phyloP scores from a whole-genome alignment of 176 grass and related monocot genomes.

The Puccinellia tenuiflora region DNA sequence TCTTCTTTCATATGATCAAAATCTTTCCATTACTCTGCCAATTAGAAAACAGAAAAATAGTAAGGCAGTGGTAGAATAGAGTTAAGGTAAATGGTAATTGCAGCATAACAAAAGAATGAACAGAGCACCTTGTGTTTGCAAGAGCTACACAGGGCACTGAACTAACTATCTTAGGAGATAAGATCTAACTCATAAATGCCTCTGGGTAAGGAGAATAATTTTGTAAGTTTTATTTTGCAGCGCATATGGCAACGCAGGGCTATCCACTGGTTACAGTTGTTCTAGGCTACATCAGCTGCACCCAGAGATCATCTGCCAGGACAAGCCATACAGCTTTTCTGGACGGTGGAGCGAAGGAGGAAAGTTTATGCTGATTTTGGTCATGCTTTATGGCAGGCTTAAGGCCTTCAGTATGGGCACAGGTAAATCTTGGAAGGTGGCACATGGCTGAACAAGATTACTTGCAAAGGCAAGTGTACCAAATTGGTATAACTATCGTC shows the following conservation, averaged over 20 bases:
- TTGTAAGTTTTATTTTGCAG: slow-evolving; percentile 27
- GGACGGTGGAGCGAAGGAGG: slow-evolving; percentile 51
- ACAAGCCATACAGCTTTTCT: slow-evolving; percentile 32
- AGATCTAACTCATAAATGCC: neutral
- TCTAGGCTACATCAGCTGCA: slow-evolving; percentile 36
- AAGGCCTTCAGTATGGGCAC: slow-evolving; percentile 40
- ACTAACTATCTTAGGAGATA: neutral
- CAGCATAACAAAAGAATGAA: neutral
- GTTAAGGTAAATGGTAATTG: neutral
- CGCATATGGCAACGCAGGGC: slow-evolving; percentile 47
- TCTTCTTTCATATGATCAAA: neutral
- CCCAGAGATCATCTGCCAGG: slow-evolving; percentile 27
- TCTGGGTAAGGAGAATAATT: neutral
- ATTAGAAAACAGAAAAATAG: neutral
- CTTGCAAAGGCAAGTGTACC: neutral
- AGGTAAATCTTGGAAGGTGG: slow-evolving; percentile 41
- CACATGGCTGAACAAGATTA: slow-evolving; percentile 4
- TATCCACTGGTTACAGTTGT: slow-evolving; percentile 65
- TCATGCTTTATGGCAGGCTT: slow-evolving; percentile 58
- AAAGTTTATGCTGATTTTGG: slow-evolving; percentile 37
- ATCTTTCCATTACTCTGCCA: neutral
- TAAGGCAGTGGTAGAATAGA: neutral
- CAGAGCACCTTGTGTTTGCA: no score
- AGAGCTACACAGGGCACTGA: neutral
- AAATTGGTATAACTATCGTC: neutral